These are phyloP conservation scores for Parathielavia hyrcaniae DNA, from an alignment of 495 filamentous ascomycete genomes.

Conservation along the genomic window DNA sequence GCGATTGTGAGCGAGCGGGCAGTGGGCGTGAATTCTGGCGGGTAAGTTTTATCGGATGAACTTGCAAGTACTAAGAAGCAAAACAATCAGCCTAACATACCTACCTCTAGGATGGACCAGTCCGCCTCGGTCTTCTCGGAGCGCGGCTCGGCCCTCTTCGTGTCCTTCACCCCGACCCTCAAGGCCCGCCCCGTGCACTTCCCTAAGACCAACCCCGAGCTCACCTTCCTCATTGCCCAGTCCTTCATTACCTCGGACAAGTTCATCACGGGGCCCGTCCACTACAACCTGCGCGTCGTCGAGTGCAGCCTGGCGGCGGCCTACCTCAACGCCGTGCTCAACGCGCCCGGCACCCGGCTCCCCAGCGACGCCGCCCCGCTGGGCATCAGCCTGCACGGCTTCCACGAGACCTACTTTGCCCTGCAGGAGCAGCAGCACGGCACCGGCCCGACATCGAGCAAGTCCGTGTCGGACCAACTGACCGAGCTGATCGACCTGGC, in stretches of 20 bases:
- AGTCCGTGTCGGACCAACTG: slow-evolving; percentile 48
- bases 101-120: slow-evolving; percentile 75
- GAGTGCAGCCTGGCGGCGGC: slow-evolving; percentile 88
- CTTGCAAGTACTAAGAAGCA: too few relatives aligned
- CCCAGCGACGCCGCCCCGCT: slow-evolving; percentile 77
- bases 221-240: slow-evolving; percentile 90
- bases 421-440: slow-evolving; percentile 50
- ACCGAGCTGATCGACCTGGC: slow-evolving; percentile 59
- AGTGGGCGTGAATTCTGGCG: slow-evolving; percentile 94
- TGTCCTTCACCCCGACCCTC: slow-evolving; percentile 80
- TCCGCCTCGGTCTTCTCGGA: slow-evolving; percentile 91
- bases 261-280: slow-evolving; percentile 82
- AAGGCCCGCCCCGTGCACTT: slow-evolving; percentile 72
- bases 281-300: slow-evolving; percentile 95
- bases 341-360: slow-evolving; percentile 56
- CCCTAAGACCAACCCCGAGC: slow-evolving; percentile 71
- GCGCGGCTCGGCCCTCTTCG: slow-evolving; percentile 78
- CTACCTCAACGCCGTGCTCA: slow-evolving; percentile 46
- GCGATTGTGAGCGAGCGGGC: slow-evolving; percentile 90
- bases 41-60: too few relatives aligned
- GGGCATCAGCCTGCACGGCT: slow-evolving; percentile 73
- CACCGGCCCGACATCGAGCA: slow-evolving; percentile 18
- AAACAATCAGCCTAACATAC: neutral
- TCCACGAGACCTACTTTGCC: slow-evolving; percentile 74
- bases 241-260: slow-evolving; percentile 92